These are phyloP conservation scores for Pythium rishiriense DNA, from an alignment of 352 stramenopile genomes.

Conservation along the genomic window DNA sequence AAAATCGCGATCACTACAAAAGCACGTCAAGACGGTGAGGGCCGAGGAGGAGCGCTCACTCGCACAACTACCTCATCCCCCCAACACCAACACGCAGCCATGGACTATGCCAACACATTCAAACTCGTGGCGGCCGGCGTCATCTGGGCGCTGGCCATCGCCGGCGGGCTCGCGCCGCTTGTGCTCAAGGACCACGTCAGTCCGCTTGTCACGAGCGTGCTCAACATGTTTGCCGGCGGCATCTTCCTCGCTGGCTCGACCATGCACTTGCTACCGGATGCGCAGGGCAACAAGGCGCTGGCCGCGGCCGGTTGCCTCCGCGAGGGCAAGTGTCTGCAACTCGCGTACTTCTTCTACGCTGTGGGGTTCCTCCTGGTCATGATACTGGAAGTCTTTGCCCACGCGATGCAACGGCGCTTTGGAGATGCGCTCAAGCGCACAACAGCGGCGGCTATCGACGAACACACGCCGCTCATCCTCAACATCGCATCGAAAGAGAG, in stretches of 20 bases:
- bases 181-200: slow-evolving; percentile 43
- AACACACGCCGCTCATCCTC: slow-evolving; percentile 34
- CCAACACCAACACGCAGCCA: slow-evolving; percentile 1
- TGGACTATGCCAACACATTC: slow-evolving; percentile 58
- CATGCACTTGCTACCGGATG: slow-evolving; percentile 80
- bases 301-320: slow-evolving; percentile 42
- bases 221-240: slow-evolving; percentile 82
- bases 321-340: slow-evolving; percentile 62
- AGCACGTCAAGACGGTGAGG: background rate
- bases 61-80: background rate
- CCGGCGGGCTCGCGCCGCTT: slow-evolving; percentile 56
- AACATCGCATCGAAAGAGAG: slow-evolving; percentile 12
- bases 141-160: slow-evolving; percentile 60
- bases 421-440: background rate
- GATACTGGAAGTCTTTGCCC: slow-evolving; percentile 69
- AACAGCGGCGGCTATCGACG: background rate
- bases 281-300: slow-evolving; percentile 65
- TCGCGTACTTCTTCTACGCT: slow-evolving; percentile 82
- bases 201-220: slow-evolving; percentile 42
- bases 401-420: slow-evolving; percentile 53
- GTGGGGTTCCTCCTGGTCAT: slow-evolving; percentile 75
- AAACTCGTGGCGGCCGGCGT: slow-evolving; percentile 58
- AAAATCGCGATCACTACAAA: slow-evolving; percentile 3
- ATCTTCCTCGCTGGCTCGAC: slow-evolving; percentile 81
- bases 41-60: background rate